Percentiles rank a stretch among this genome's conserved stretches.
Evolutionary conservation across 2,329 filamentous ascomycete genomes (phyloP).

Genomic region (Aureobasidium subglaciale): DNA sequence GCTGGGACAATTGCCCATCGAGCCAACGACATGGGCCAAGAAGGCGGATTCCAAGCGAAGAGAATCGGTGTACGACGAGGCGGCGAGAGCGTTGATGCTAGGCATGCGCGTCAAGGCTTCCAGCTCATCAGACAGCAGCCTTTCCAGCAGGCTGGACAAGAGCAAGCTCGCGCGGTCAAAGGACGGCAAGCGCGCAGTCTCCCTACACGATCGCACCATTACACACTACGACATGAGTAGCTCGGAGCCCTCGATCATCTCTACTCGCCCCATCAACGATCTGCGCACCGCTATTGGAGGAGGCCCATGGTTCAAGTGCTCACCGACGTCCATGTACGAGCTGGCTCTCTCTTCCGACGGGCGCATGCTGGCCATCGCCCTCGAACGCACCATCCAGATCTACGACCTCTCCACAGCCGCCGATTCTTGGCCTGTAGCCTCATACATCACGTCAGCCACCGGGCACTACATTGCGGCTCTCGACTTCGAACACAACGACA

Average conservation of each 20-base stretch:
- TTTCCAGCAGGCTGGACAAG: slow-evolving; percentile 11
- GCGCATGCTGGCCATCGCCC: slow-evolving; percentile 27
- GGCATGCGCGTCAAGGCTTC: slow-evolving; percentile 22
- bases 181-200: slow-evolving; percentile 23
- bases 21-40: slow-evolving; percentile 21
- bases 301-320: slow-evolving; percentile 28
- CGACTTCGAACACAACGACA: slow-evolving; percentile 28
- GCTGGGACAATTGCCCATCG: slow-evolving; percentile 26
- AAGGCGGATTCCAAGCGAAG: slow-evolving; percentile 20
- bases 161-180: slow-evolving; percentile 15
- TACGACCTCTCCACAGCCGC: slow-evolving; percentile 26
- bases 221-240: slow-evolving; percentile 25
- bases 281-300: slow-evolving; percentile 27
- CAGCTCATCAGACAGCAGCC: background rate
- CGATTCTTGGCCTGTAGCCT: slow-evolving; percentile 27
- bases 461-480: slow-evolving; percentile 31
- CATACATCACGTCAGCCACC: slow-evolving; percentile 26
- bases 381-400: slow-evolving; percentile 29
- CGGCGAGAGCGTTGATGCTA: slow-evolving; percentile 27
- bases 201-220: slow-evolving; percentile 26
- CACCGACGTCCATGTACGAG: slow-evolving; percentile 24
- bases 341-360: slow-evolving; percentile 28
- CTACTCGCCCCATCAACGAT: slow-evolving; percentile 26
- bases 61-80: slow-evolving; percentile 24
- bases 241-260: slow-evolving; percentile 17